Conservation (phyloP, 1,284 basidiomycete genomes). For the Leccinum pachyderme region DNA sequence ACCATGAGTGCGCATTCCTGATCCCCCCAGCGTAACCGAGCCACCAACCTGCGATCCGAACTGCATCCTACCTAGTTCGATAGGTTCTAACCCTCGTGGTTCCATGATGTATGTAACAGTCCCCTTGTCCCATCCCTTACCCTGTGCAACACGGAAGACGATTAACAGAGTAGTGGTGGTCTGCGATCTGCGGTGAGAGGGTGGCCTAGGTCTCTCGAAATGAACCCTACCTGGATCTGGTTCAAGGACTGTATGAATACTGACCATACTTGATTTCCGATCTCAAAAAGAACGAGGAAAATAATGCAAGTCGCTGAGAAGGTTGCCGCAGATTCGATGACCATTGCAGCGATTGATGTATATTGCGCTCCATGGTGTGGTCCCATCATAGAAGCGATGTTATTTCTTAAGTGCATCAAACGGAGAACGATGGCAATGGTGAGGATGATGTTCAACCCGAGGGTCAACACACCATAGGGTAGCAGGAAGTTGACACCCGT, state of each 20-base stretch:
- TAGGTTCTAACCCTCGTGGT: neutral
- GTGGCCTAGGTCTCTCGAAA: neutral
- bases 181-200: neutral
- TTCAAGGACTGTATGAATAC: neutral
- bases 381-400: neutral
- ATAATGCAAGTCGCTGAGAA: neutral
- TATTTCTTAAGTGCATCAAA: neutral
- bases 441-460: neutral
- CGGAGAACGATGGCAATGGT: neutral
- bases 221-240: neutral
- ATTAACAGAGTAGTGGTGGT: neutral
- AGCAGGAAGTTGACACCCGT: neutral
- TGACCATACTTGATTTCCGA: neutral
- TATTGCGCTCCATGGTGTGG: neutral
- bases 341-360: neutral
- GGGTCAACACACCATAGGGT: neutral
- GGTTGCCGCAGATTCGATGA: neutral
- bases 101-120: neutral
- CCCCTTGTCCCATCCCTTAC: neutral
- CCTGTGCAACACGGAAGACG: neutral
- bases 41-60: neutral
- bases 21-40: conserved; percentile 14
- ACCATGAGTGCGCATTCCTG: neutral
- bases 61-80: neutral
- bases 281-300: neutral